These are phyloP conservation scores for Metschnikowia kunwiensis DNA, from an alignment of 805 yeast genomes.

Conservation along the genomic window DNA sequence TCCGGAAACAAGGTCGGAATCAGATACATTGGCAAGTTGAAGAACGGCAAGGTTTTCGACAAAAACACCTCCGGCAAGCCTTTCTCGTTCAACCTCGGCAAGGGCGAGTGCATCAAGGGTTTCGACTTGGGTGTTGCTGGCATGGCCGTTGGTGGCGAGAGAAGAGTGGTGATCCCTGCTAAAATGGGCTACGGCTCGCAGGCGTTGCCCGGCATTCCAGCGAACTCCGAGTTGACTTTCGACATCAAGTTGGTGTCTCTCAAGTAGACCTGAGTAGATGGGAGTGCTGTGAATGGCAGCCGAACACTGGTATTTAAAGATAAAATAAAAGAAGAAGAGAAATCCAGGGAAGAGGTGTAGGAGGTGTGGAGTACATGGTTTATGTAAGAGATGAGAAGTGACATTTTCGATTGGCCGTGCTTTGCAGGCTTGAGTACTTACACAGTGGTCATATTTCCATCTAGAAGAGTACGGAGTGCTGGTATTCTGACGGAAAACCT, in stretches of 20 bases:
- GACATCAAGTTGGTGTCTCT: constrained; percentile 91
- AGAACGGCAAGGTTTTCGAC: constrained; percentile 95
- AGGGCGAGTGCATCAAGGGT: constrained; percentile 98
- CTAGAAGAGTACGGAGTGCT: too few species aligned
- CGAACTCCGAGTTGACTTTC: constrained; percentile 93
- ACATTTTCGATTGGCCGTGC: too few species aligned
- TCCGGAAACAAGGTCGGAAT: constrained; percentile 89
- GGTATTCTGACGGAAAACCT: too few species aligned
- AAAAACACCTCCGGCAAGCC: constrained; percentile 98
- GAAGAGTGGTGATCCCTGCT: constrained; percentile 94
- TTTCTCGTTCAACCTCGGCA: constrained; percentile 84
- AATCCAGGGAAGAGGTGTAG: not conserved
- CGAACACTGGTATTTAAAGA: not conserved
- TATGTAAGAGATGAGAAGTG: too few species aligned
- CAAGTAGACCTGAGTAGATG: constrained; percentile 49
- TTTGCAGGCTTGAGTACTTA: too few species aligned
- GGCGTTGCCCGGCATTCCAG: constrained; percentile 95
- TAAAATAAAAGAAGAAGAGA: not conserved
- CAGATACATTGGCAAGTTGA: constrained; percentile 96
- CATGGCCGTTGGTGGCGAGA: constrained; percentile 98
- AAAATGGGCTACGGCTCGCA: constrained; percentile 95
- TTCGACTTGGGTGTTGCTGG: constrained; percentile 99
- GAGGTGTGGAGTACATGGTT: too few species aligned
- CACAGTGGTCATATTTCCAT: too few species aligned
- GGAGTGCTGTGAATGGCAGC: not conserved